Base-by-base conservation (phyloP, 768 basidiomycete species). In the Podaxis mareebaensis region DNA sequence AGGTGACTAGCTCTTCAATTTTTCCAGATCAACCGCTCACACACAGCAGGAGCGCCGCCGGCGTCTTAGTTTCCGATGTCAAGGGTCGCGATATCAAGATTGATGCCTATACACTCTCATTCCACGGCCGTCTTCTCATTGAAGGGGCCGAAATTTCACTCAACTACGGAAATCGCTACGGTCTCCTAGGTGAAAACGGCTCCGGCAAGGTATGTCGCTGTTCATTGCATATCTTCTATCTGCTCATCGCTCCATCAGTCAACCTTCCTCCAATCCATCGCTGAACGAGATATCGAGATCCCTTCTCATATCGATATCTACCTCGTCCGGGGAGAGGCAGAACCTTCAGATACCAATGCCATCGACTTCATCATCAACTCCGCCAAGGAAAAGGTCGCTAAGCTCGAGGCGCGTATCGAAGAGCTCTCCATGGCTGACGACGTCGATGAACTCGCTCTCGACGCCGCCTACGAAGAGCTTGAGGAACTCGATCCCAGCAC, bases 1-100 rank as follows among this genome's bases (percentile, higher is more conserved):
- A 86, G 96, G 91, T 94, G 80, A 66, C 7, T 17, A 60, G 49
- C 2, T 36, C 28, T 36, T 55, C 10, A 11, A 20, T 10, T 38
- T 15, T 36, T 33, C 13, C 46, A 10, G 20, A 22, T 10, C 49
- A 26, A 24, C 13, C 13, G 30, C 44, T 55, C 28, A 55, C 30
- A 38, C 12, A 11, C 11, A 62, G 20, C 67, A 94, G 93, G 88
- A 93, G 91, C 70, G 90, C 95, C 17, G 83, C 91, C 26, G 97
- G 97, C 63, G 96, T 98, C 20, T 83, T 99, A 28, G 89, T 95
- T 51, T 97, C 95, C 15, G 97, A 99, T 76, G 75, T 83, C 51
- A 95, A 98, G 76, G 86, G 90, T 55, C 90, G 97, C 60, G 97
- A 99, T 80, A 91, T 99, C 84, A 98, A 98, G 80, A 96, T 99